Percentiles rank a stretch among this genome's conserved stretches.
Conservation (phyloP, 1,284 basidiomycete species). For the Ustilago lituana region DNA sequence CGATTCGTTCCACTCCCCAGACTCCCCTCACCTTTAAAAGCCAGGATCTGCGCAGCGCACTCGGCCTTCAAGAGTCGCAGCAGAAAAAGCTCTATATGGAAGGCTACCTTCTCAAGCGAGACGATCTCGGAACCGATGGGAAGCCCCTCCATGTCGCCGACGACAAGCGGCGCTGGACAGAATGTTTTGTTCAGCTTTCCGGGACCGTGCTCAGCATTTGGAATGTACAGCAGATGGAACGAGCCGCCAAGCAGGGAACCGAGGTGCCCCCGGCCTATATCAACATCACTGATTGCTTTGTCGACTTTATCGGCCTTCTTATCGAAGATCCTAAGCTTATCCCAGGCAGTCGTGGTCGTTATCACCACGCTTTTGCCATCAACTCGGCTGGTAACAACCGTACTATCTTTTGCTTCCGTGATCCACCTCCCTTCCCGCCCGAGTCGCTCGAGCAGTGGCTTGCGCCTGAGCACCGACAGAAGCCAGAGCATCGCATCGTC, state of each 20-base stretch:
- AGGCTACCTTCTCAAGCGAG: slow-evolving; percentile 63
- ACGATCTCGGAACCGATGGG: slow-evolving; percentile 62
- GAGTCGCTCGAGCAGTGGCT: slow-evolving; percentile 53
- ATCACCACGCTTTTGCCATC: slow-evolving; percentile 80
- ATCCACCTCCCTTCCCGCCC: slow-evolving; percentile 56
- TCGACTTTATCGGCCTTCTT: slow-evolving; percentile 71
- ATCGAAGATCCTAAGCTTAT: slow-evolving; percentile 70
- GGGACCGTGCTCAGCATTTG: slow-evolving; percentile 91
- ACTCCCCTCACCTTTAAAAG: slow-evolving; percentile 64
- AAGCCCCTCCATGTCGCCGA: slow-evolving; percentile 58
- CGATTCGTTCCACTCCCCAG: slow-evolving; percentile 49
- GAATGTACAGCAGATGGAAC: slow-evolving; percentile 84
- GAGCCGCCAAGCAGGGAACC: slow-evolving; percentile 79
- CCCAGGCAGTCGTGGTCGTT: slow-evolving; percentile 71
- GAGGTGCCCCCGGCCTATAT: slow-evolving; percentile 87
- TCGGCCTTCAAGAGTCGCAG: slow-evolving; percentile 63
- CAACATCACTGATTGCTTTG: slow-evolving; percentile 81
- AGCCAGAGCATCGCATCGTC: slow-evolving; percentile 57
- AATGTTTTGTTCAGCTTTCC: slow-evolving; percentile 80
- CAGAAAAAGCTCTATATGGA: slow-evolving; percentile 66
- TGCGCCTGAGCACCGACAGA: slow-evolving; percentile 49
- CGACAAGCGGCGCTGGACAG: slow-evolving; percentile 57
- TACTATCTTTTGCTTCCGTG: slow-evolving; percentile 76
- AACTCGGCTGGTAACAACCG: slow-evolving; percentile 95
- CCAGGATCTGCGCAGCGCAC: slow-evolving; percentile 60